Percentiles rank a stretch among this genome's conserved stretches.
Evolutionary conservation across 768 basidiomycete genomes (phyloP).

Genomic region (Podaxis sp.): DNA sequence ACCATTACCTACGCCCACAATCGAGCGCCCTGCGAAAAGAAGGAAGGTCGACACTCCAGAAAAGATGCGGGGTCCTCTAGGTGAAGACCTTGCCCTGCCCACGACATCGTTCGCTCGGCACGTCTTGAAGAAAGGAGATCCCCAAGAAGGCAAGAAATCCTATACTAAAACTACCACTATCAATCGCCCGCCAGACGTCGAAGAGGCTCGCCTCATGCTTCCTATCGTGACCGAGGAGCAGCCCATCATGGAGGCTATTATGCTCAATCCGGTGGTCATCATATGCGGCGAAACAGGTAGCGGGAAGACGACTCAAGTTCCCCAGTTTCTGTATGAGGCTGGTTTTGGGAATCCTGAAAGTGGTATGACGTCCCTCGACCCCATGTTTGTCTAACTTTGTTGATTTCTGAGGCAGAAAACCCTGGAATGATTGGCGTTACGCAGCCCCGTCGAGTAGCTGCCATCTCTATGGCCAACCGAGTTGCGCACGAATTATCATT

Average conservation of each 20-base stretch:
- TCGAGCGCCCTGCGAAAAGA: slow-evolving; percentile 43
- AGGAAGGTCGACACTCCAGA: slow-evolving; percentile 37
- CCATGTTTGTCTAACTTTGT: neutral
- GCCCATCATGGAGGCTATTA: slow-evolving; percentile 87
- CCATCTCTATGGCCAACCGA: slow-evolving; percentile 92
- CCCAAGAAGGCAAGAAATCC: slow-evolving; percentile 17
- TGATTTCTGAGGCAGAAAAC: slow-evolving; percentile 39
- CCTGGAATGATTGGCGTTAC: slow-evolving; percentile 98
- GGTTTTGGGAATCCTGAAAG: slow-evolving; percentile 86
- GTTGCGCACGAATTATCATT: slow-evolving; percentile 93
- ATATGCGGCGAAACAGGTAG: slow-evolving; percentile 94
- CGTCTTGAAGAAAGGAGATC: slow-evolving; percentile 27
- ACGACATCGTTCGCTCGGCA: slow-evolving; percentile 62
- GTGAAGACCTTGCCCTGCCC: slow-evolving; percentile 68
- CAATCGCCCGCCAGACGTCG: slow-evolving; percentile 65
- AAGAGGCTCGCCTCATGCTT: slow-evolving; percentile 73
- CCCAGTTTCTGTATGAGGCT: slow-evolving; percentile 97
- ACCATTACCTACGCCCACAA: slow-evolving; percentile 5
- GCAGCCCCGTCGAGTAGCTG: slow-evolving; percentile 96
- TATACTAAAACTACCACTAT: slow-evolving; percentile 52
- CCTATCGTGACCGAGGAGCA: slow-evolving; percentile 96
- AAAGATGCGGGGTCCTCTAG: slow-evolving; percentile 77
- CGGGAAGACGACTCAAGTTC: slow-evolving; percentile 98
- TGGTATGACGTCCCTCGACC: slow-evolving; percentile 46
- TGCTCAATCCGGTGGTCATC: slow-evolving; percentile 83